Evolutionary conservation across 345 rosid genomes (phyloP), one percentile per base, ranked within the genome.

Genomic region (Lepidium sativum): DNA sequence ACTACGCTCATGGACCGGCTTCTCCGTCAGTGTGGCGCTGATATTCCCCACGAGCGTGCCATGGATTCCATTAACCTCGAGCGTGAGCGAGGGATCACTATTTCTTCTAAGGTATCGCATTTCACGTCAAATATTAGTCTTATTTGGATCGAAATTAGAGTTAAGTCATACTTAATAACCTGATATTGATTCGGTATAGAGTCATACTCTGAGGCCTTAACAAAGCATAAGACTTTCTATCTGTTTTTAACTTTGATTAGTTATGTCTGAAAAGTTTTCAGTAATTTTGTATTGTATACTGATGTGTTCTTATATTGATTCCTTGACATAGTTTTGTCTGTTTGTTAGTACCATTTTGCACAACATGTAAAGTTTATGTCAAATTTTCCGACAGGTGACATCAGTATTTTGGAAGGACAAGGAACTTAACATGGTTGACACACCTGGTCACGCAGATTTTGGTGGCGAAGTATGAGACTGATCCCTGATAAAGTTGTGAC

Each of bases 371-470:
- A 33, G 67, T 48, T 41, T 54, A 9, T 69, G 41, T 48, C 7
- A 13, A 48, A 44, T 14, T 21, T 34, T 70, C 41, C 52, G 59
- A 54, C 80, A 92, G 98, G 97, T 94, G 67, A 94, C 99, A 6
- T 78, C 96, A 1, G 50, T 94, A 64, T 65, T 81, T 37, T 94
- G 99, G 99, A 90, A 80, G 71, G 97, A 86, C 29, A 78, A 80
- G 50, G 99, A 90, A 75, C 85, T 94, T 27, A 94, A 94, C 81
- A 90, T 90, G 97, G 99, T 94, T 9, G 99, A 90, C 74, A 90
- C 99, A 18, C 99, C 99, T 50, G 99, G 99, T 63, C 99, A 94
- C 80, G 99, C 99, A 8, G 99, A 94, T 78, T 94, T 94, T 81
- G 96, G 99, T 62, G 99, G 97, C 47, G 99, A 94, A 75, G 97